These are phyloP conservation scores for Jacaranda copaia DNA, from an alignment of 257 asterid genomes.

Conservation along the genomic window DNA sequence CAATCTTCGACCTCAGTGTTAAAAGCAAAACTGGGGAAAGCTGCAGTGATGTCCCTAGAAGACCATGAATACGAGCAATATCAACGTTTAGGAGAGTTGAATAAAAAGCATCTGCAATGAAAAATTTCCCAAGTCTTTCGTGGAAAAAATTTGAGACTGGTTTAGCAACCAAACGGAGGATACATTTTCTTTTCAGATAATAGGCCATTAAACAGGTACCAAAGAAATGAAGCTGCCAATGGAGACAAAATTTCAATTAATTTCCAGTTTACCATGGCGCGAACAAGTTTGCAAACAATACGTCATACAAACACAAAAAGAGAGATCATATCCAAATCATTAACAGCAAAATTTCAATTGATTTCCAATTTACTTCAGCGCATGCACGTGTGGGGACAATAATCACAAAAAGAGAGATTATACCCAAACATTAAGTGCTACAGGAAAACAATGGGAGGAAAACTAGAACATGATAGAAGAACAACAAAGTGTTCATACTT, in stretches of 20 bases:
- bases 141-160: too few relatives aligned
- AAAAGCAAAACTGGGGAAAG: slow-evolving; percentile 77
- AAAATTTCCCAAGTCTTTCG: too few relatives aligned
- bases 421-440: background rate
- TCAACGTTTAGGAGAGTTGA: too few relatives aligned
- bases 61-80: slow-evolving; percentile 22
- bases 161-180: too few relatives aligned
- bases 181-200: too few relatives aligned
- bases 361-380: background rate
- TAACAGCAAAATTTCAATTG: background rate
- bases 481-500: slow-evolving; percentile 51
- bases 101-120: too few relatives aligned
- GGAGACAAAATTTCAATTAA: background rate
- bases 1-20: slow-evolving; percentile 74
- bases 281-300: background rate
- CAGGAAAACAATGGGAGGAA: background rate
- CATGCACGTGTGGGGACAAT: background rate
- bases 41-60: slow-evolving; percentile 66
- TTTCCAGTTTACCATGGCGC: background rate
- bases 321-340: too few relatives aligned
- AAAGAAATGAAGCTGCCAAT: background rate
- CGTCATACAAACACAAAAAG: too few relatives aligned
- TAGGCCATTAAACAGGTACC: background rate
- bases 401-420: background rate
- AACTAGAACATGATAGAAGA: background rate